Evolutionary conservation across 768 basidiomycete species (phyloP).

Genomic region (Kwoniella dendrophila): DNA sequence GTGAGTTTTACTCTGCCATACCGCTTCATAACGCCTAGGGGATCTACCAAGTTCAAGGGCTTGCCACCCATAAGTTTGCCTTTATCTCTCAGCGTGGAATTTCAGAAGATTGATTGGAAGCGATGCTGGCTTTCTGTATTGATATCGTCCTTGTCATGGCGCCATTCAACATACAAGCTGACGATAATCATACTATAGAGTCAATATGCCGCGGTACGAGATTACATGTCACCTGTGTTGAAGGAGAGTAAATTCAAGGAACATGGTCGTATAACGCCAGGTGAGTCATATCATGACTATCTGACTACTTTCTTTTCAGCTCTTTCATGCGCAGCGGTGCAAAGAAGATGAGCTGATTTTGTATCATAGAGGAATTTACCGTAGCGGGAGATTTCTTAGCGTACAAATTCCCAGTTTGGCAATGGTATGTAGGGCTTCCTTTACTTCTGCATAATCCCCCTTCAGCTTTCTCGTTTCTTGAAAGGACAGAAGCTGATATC

Average conservation of each 20-base stretch:
- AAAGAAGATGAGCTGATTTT: slow-evolving; percentile 3
- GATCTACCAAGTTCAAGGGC: neutral
- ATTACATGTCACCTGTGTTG: slow-evolving; percentile 67
- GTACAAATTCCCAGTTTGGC: slow-evolving; percentile 99
- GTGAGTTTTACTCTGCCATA: slow-evolving; percentile 24
- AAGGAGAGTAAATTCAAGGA: slow-evolving; percentile 99
- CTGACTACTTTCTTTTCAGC: neutral
- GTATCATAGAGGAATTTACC: slow-evolving; percentile 83
- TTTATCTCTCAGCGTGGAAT: no score
- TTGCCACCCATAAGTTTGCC: slow-evolving; percentile 22
- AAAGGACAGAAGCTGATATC: slow-evolving; percentile 18
- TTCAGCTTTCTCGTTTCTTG: no score
- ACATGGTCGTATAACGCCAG: slow-evolving; percentile 92
- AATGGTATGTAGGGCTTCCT: slow-evolving; percentile 67
- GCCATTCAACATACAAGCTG: neutral
- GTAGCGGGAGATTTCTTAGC: slow-evolving; percentile 95
- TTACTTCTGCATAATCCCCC: neutral
- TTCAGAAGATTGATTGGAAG: no score
- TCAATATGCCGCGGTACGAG: slow-evolving; percentile 12
- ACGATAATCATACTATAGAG: slow-evolving; percentile 6
- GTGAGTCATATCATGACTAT: slow-evolving; percentile 57
- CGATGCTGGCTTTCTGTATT: no score
- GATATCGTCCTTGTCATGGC: no score
- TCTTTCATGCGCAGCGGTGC: neutral
- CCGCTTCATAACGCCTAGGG: neutral